Conservation (phyloP, 495 filamentous ascomycete species). For the Choiromyces venosus region DNA sequence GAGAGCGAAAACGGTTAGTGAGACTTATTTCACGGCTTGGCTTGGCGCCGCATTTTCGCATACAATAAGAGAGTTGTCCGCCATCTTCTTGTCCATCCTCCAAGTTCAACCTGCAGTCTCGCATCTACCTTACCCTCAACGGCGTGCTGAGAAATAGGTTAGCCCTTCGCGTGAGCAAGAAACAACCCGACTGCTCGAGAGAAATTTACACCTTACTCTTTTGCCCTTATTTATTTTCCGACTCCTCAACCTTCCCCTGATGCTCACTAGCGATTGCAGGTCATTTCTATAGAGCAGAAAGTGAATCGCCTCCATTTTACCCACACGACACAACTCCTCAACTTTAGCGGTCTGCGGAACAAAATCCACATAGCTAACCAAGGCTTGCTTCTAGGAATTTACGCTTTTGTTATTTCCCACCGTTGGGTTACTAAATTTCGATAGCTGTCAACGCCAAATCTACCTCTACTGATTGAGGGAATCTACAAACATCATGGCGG, state of each 20-base stretch:
- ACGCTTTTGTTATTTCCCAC: neutral
- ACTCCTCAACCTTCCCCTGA: neutral
- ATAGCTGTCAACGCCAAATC: neutral
- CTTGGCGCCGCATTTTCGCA: neutral
- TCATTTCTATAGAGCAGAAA: neutral
- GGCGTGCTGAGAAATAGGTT: neutral
- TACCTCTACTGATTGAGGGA: neutral
- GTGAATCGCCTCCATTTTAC: neutral
- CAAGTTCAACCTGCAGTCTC: neutral
- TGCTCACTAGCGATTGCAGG: neutral
- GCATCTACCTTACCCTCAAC: neutral
- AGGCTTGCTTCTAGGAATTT: neutral
- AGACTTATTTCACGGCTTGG: too few relatives aligned
- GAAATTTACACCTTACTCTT: neutral
- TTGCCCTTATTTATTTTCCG: neutral
- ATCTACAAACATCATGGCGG: slow-evolving; percentile 31
- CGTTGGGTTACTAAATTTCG: neutral
- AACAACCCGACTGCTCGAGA: neutral
- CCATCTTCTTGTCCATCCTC: neutral
- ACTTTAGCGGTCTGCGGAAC: neutral
- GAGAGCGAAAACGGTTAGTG: neutral
- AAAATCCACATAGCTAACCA: neutral
- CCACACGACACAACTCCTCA: neutral
- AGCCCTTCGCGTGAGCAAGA: neutral
- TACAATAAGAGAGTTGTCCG: neutral